These are phyloP conservation scores for Sclerospora graminicola DNA, from an alignment of 352 stramenopile genomes.

Conservation along the genomic window DNA sequence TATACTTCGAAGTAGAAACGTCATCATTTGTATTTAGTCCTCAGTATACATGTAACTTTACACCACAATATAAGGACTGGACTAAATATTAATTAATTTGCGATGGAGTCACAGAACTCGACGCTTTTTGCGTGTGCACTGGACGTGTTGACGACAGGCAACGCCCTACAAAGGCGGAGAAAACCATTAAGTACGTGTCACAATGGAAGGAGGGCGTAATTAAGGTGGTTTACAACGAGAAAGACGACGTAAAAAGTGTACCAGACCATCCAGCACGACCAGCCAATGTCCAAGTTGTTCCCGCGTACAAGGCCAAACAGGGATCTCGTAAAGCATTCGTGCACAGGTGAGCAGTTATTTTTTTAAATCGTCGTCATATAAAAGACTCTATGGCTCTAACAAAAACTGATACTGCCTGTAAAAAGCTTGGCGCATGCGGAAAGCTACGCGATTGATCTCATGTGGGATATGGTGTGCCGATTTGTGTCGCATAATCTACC, in stretches of 20 bases:
- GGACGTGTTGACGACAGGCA: constrained; percentile 29
- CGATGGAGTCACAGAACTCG: constrained; percentile 3
- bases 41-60: too few relatives aligned
- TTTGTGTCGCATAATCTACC: constrained; percentile 37
- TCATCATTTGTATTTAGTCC: too few relatives aligned
- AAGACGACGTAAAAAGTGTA: constrained; percentile 28
- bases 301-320: constrained; percentile 32
- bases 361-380: not conserved
- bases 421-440: constrained; percentile 38
- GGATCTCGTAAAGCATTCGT: constrained; percentile 41
- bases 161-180: constrained; percentile 28
- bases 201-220: constrained; percentile 27
- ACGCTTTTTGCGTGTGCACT: constrained; percentile 35
- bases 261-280: constrained; percentile 35
- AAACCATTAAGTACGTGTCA: constrained; percentile 24
- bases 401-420: not conserved
- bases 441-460: constrained; percentile 54
- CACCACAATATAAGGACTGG: too few relatives aligned
- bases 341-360: constrained; percentile 14
- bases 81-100: too few relatives aligned
- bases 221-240: constrained; percentile 12
- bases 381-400: not conserved
- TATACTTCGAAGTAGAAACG: too few relatives aligned
- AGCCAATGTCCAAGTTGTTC: constrained; percentile 33
- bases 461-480: constrained; percentile 52